phyloP scores from a whole-genome alignment of 345 rosid genomes.

The Salix arbutifolia region DNA sequence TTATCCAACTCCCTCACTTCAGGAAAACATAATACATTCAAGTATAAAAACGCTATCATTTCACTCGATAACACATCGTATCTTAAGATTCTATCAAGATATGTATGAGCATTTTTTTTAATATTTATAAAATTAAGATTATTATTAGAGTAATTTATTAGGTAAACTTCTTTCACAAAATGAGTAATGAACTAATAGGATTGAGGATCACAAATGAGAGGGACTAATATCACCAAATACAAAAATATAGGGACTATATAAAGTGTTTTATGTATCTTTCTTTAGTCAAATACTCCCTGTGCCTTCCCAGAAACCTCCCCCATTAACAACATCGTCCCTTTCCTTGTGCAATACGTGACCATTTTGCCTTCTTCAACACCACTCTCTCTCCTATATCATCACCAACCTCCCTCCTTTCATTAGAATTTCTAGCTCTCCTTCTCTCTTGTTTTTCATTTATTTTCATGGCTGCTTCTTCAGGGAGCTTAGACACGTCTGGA shows the following conservation, averaged over 20 bases:
- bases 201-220: background rate
- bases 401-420: background rate
- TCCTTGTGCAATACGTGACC: background rate
- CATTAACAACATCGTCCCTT: background rate
- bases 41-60: too few species aligned
- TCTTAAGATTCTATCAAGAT: too few species aligned
- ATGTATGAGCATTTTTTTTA: too few species aligned
- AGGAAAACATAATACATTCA: too few species aligned
- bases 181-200: too few species aligned
- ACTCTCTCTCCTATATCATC: background rate
- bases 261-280: background rate
- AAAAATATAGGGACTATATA: background rate
- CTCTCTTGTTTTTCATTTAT: background rate
- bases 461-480: slow-evolving; percentile 44
- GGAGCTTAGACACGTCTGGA: slow-evolving; percentile 36
- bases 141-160: too few species aligned
- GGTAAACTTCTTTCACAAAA: too few species aligned
- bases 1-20: background rate
- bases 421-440: background rate
- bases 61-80: too few species aligned
- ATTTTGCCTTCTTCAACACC: background rate
- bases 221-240: background rate
- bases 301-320: background rate
- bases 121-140: too few species aligned
- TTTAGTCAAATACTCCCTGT: background rate